Evolutionary conservation across 192 early-diverging fungal genomes (phyloP), one percentile per base, ranked within the genome.

Genomic region (Coemansia sp.): DNA sequence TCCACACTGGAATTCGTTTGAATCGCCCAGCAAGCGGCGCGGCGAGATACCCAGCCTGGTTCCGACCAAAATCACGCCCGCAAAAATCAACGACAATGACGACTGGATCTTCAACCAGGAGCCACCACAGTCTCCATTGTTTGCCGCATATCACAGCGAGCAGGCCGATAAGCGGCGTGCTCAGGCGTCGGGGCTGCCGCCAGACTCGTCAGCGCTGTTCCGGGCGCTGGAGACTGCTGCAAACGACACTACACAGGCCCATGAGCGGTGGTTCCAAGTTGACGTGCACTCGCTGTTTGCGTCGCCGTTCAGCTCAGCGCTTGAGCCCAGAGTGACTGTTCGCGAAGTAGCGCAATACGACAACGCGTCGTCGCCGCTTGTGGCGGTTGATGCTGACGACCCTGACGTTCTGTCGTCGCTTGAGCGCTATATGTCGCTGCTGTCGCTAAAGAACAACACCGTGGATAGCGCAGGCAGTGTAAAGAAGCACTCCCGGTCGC

Each of bases 41-140:
- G 59, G 59, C 4, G 56, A 27, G 9, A 24, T 21, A 6, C 45
- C 17, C 25, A 47, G 37, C 52, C 51, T 63, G 37, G 53, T 55
- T 5, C 41, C 41, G 4, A n/a, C 14, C 0, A 6, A 43, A 43
- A 43, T 11, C 9, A 11, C 15, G 41, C 22, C 53, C 14, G 41
- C 8, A 9, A 37, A 32, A 15, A 14, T 45, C 11, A 39, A 59
- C n/a, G 50, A 62, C 25, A 37, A 55, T 24, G 49, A 62, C 15
- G 75, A 78, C 38, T 78, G 75, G 75, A 66, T 78, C 54, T 51
- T 57, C 10, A 64, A 67, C 56, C 75, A 78, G 59, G 62, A 72
- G 56, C 75, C 75, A 22, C 75, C 75, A 19, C 47, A 65, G 39
- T 78, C 75, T 52, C 75, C 75, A 27, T 55, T 78, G 4, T 78